Conservation (phyloP, 768 basidiomycete species). For the Pulveroboletus sp. region DNA sequence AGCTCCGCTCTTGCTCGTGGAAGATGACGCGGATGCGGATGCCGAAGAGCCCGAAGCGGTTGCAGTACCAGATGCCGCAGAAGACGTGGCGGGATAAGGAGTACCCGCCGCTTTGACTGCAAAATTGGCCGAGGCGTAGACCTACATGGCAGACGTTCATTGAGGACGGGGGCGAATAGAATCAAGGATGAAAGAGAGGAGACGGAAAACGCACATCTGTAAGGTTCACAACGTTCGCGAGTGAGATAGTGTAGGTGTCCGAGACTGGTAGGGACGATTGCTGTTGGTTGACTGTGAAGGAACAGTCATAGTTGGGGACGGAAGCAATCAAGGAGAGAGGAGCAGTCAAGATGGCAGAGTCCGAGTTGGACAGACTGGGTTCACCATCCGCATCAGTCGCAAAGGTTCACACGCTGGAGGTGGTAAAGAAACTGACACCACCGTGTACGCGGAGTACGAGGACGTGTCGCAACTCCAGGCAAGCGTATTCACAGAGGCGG, state of each 20-base stretch:
- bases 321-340: constrained; percentile 42
- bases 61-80: constrained; percentile 22
- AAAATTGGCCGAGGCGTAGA: constrained; percentile 58
- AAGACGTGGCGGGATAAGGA: constrained; percentile 41
- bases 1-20: constrained; percentile 8
- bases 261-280: constrained; percentile 40
- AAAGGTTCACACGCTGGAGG: constrained; percentile 1
- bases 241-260: constrained; percentile 44
- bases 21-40: constrained; percentile 19
- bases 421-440: constrained; percentile 32
- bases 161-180: no score
- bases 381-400: neutral
- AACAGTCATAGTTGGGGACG: constrained; percentile 56
- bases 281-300: constrained; percentile 44
- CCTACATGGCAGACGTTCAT: constrained; percentile 27
- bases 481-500: constrained; percentile 51
- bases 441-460: constrained; percentile 40
- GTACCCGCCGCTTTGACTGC: constrained; percentile 56
- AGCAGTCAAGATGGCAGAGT: constrained; percentile 35
- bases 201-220: constrained; percentile 44
- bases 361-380: constrained; percentile 41
- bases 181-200: neutral
- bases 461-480: constrained; percentile 52
- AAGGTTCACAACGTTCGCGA: constrained; percentile 48
- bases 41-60: constrained; percentile 13